Percentiles rank a stretch among this genome's conserved stretches.
phyloP scores from a whole-genome alignment of 768 basidiomycete genomes.

The Lentinus brumalis region DNA sequence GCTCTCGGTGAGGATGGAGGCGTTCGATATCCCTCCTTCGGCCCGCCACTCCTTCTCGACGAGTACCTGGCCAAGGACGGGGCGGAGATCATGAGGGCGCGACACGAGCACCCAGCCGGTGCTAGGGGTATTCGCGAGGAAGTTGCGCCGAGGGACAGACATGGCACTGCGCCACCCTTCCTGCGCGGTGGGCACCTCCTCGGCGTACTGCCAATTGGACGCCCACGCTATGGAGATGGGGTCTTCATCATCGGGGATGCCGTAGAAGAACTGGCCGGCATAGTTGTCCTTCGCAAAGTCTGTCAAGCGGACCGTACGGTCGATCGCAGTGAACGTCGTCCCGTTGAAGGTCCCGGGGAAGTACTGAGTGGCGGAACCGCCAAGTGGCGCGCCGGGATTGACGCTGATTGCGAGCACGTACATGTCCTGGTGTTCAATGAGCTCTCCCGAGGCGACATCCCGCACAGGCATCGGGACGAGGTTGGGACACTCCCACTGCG shows the following conservation, averaged over 20 bases:
- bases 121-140: conserved; percentile 5
- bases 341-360: conserved; percentile 18
- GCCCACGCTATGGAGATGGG: conserved; percentile 16
- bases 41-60: background rate
- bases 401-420: conserved; percentile 18
- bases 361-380: conserved; percentile 16
- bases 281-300: conserved; percentile 22
- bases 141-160: conserved; percentile 15
- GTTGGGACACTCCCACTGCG: conserved; percentile 17
- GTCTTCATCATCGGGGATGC: conserved; percentile 9
- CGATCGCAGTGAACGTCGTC: conserved; percentile 11
- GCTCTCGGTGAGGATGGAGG: background rate
- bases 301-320: conserved; percentile 5
- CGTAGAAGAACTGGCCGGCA: conserved; percentile 17
- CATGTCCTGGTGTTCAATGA: conserved; percentile 1
- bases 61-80: conserved; percentile 11
- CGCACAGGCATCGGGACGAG: conserved; percentile 13
- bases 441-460: background rate
- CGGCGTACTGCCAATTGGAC: conserved; percentile 15
- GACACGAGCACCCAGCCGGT: conserved; percentile 12
- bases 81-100: conserved; percentile 8
- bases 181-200: conserved; percentile 10
- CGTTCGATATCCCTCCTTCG: background rate
- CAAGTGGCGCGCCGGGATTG: conserved; percentile 18
- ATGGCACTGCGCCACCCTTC: conserved; percentile 19